These are phyloP conservation scores for Arthrobotrys megalospora DNA, from an alignment of 2,329 filamentous ascomycete species.

Conservation along the genomic window DNA sequence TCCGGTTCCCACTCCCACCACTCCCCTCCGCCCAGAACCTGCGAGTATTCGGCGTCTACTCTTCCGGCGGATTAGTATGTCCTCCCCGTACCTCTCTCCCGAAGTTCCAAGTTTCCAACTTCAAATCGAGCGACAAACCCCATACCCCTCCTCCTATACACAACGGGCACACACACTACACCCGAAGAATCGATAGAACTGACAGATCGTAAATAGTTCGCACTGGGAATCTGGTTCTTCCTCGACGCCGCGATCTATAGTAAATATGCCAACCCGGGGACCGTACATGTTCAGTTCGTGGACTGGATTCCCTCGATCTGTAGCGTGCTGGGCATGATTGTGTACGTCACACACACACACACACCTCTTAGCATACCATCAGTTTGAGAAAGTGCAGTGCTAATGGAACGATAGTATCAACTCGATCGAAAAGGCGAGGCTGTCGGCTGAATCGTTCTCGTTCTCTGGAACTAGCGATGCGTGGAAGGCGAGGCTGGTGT, in stretches of 20 bases:
- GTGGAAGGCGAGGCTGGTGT: constrained; percentile 79
- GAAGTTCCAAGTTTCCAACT: too few species aligned
- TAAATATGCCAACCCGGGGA: constrained; percentile 75
- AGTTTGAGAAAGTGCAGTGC: background rate
- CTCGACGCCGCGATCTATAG: constrained; percentile 78
- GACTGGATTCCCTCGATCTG: constrained; percentile 82
- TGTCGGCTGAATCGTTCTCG: constrained; percentile 76
- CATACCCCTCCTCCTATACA: background rate
- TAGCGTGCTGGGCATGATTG: constrained; percentile 78
- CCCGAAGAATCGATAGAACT: too few species aligned
- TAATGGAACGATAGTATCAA: constrained; percentile 71
- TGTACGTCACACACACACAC: constrained; percentile 65
- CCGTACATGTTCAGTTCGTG: constrained; percentile 78
- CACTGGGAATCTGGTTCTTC: constrained; percentile 79
- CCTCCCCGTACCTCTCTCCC: constrained; percentile 1
- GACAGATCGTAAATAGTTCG: constrained; percentile 71
- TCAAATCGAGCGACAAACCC: too few species aligned
- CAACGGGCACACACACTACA: too few species aligned
- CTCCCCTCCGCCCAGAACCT: constrained; percentile 78
- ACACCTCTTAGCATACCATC: background rate
- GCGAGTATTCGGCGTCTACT: constrained; percentile 77
- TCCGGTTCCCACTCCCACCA: constrained; percentile 76
- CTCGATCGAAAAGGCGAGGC: constrained; percentile 77
- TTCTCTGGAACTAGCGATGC: constrained; percentile 77
- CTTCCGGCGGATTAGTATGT: constrained; percentile 76